Percentiles rank a stretch among this genome's conserved stretches.
These are phyloP conservation scores for Geranium rotundifolium DNA, from an alignment of 345 rosid genomes.

Conservation along the genomic window DNA sequence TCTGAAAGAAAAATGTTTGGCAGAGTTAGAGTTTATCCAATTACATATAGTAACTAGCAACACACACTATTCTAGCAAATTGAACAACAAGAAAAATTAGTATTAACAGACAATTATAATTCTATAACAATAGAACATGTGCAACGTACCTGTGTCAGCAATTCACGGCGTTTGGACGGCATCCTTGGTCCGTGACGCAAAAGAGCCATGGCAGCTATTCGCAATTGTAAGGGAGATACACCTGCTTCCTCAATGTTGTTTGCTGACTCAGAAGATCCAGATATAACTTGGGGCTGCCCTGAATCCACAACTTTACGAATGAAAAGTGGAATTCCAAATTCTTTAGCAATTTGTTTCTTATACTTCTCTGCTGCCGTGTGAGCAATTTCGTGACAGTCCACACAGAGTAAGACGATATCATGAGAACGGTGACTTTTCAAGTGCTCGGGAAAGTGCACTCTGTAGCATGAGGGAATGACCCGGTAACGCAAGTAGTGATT, in stretches of 20 bases:
- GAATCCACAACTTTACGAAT: constrained; percentile 64
- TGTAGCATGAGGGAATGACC: constrained; percentile 89
- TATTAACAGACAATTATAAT: no score
- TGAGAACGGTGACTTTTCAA: constrained; percentile 97
- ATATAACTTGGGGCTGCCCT: constrained; percentile 24
- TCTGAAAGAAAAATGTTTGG: no score
- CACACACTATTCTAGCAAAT: no score
- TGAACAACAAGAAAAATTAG: no score
- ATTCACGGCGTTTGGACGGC: constrained; percentile 71
- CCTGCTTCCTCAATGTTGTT: constrained; percentile 43
- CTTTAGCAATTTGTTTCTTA: constrained; percentile 58
- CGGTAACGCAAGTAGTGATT: constrained; percentile 86
- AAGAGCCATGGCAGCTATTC: constrained; percentile 95
- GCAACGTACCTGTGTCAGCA: constrained; percentile 50
- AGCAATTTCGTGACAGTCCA: constrained; percentile 92
- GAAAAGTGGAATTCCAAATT: constrained; percentile 81
- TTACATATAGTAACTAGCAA: no score
- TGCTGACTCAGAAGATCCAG: constrained; percentile 30
- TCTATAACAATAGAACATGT: background rate
- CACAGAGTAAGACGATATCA: constrained; percentile 91
- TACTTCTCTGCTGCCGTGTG: constrained; percentile 96
- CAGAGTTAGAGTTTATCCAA: no score
- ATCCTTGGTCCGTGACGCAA: constrained; percentile 75
- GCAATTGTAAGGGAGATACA: constrained; percentile 78
- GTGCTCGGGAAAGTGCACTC: constrained; percentile 96